phyloP scores from a whole-genome alignment of 2,329 filamentous ascomycete genomes.

The Colletotrichum sp. region DNA sequence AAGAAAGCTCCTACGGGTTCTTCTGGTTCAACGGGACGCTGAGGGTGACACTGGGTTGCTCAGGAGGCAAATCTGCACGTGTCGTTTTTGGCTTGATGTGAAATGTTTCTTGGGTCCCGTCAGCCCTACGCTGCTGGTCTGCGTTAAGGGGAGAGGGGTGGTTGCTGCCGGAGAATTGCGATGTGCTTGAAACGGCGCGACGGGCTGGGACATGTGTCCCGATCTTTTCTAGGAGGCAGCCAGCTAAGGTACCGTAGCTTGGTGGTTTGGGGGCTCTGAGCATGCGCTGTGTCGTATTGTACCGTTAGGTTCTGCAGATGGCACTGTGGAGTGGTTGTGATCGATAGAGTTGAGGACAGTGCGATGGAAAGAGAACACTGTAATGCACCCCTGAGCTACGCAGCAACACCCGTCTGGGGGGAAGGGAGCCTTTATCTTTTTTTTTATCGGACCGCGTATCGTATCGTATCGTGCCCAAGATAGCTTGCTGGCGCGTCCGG shows the following conservation, averaged over 20 bases:
- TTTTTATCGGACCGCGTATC: slow-evolving; percentile 15
- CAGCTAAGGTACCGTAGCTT: too few species aligned
- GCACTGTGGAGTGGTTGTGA: neutral
- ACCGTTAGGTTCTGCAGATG: rapidly evolving
- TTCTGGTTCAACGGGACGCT: neutral
- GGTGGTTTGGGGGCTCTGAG: neutral
- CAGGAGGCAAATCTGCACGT: neutral
- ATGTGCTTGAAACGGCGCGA: neutral
- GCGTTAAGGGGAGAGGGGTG: neutral
- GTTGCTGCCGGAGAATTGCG: neutral
- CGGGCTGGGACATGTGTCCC: neutral
- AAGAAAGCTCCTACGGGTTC: neutral
- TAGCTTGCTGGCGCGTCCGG: neutral
- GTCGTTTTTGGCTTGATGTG: neutral
- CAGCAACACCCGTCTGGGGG: neutral
- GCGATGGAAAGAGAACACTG: too few species aligned
- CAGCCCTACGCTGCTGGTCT: neutral
- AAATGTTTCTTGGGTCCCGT: neutral
- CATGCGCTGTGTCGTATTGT: neutral
- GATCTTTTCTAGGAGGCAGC: neutral
- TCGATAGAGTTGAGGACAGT: too few species aligned
- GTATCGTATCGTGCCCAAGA: neutral
- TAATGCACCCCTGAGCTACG: neutral
- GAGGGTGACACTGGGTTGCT: neutral
- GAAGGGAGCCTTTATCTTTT: neutral